Evolutionary conservation across 345 rosid genomes (phyloP).

Genomic region (Punica granatum): DNA sequence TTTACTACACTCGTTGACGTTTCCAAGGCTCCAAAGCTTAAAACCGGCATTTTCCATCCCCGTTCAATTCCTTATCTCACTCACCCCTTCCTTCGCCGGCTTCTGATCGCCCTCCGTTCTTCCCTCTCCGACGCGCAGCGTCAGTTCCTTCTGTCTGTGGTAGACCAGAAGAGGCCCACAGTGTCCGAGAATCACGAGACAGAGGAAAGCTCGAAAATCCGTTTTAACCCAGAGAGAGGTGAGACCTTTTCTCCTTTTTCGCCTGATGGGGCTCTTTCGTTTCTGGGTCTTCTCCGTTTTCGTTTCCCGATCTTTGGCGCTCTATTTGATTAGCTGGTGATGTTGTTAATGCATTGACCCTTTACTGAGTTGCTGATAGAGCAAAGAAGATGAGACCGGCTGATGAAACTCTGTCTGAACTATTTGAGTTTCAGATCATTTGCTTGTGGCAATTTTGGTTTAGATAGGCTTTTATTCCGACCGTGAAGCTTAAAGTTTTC

Average conservation of each 20-base stretch:
- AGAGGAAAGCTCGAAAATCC: neutral
- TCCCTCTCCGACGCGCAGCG: neutral
- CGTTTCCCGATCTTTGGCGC: neutral
- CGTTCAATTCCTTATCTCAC: neutral
- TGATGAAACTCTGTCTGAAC: neutral
- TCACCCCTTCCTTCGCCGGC: neutral
- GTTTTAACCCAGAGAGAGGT: neutral
- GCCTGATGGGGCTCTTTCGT: neutral
- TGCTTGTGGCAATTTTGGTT: too few species aligned
- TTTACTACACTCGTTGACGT: neutral
- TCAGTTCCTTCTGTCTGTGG: neutral
- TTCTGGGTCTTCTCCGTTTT: constrained; percentile 1
- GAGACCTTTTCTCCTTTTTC: neutral
- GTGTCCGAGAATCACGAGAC: neutral
- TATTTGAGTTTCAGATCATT: neutral
- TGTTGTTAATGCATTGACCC: neutral
- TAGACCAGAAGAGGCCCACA: neutral
- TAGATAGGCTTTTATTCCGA: neutral
- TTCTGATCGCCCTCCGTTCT: too few species aligned
- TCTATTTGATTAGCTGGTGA: neutral
- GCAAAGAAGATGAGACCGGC: neutral
- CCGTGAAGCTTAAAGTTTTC: neutral
- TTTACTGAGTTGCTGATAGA: neutral
- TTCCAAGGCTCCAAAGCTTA: neutral
- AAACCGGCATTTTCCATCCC: neutral